Evolutionary conservation across 1,284 basidiomycete genomes (phyloP), one percentile per base, ranked within the genome.

Genomic region (Butyriboletus appendiculatus): DNA sequence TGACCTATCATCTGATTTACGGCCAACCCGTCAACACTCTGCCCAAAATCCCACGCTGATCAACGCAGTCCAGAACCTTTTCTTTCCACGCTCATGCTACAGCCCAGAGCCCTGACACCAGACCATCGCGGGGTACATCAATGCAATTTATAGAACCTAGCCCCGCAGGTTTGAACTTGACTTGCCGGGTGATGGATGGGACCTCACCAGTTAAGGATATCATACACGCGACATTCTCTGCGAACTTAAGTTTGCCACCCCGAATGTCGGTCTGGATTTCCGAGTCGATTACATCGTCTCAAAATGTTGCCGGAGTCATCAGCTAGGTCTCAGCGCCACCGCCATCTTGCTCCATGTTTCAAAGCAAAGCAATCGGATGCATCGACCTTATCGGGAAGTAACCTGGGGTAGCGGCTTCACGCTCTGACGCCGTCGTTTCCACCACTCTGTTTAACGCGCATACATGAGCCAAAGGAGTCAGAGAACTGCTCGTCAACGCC

Each of bases 91-190:
- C 38, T 54, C n/a, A 47, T 54, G 22, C 28, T 18, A 37, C 41
- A 39, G 37, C 50, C 60, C 58, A 43, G 26, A 48, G 30, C 63
- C 58, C 61, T 64, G 43, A 28, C n/a, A n/a, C 35, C 37, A 48
- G 20, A 20, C 18, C 35, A 20, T 43, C 44, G 38, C 33, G 58
- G 44, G 40, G n/a, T 33, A 28, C 52, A 59, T 60, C 56, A 47
- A 45, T 34, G 20, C 50, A 51, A 60, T 50, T 26, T 48, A 53
- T 42, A 52, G 44, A 50, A 22, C 40, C 39, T 28, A 30, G 46
- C 30, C 42, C 44, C 32, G 38, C 41, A 45, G 41, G 28, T 46
- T 26, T 7, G 30, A 40, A 22, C 43, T 47, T 30, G 38, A 40
- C 9, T 45, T 24, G 24, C 37, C 34, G 9, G 18, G 18, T 18